Base-by-base conservation (phyloP, 2,329 filamentous ascomycete genomes). In the Fusarium falciforme region DNA sequence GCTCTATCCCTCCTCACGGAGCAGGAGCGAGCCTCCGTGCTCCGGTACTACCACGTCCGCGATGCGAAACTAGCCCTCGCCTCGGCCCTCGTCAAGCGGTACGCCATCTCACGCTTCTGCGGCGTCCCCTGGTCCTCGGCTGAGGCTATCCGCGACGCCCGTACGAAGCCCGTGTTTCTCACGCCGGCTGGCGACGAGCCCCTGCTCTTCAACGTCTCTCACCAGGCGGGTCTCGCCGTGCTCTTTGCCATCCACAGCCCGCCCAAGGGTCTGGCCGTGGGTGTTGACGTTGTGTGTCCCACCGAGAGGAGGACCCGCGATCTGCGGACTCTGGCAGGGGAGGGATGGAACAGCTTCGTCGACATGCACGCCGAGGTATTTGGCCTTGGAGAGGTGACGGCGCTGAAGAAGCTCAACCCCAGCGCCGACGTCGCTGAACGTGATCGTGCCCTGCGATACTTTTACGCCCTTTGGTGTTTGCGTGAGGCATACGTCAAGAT, bases 401-500 rank as follows among this genome's bases (percentile, higher is more conserved):
- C 90, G 71, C 90, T 95, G 78, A 92, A 92, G 80, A 74, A 78
- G 59, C 77, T 85, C 58, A 57, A 49, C 6, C 71, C 73, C 4
- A 65, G 65, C 6, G 76, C 83, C 16, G 77, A 82, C 29, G 54
- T 52, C 29, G 55, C 58, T 14, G 68, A 70, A 33, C 67, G 65
- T 20, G 91, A 93, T 68, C 87, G 84, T 25, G 91, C 91, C 78
- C 84, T 95, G 31, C 87, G 92, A 6, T 87, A 89, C 62, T 96
- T 96, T 79, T 96, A 95, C 80, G 89, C 92, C 1, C 89, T 93
- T 68, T 96, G 93, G 92, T 94, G 92, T 80, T 87, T 94, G 80
- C 91, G 94, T 76, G 93, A 96, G 83, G 91, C 93, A 1, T 95
- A 94, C 80, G 91, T 95, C 82, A 96, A 95, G 88, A 91, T 96